A percentile compares a stretch with the other conserved stretches of the same genome.
These are phyloP conservation scores for Suillus weaverae DNA, from an alignment of 768 basidiomycete species.

Conservation along the genomic window DNA sequence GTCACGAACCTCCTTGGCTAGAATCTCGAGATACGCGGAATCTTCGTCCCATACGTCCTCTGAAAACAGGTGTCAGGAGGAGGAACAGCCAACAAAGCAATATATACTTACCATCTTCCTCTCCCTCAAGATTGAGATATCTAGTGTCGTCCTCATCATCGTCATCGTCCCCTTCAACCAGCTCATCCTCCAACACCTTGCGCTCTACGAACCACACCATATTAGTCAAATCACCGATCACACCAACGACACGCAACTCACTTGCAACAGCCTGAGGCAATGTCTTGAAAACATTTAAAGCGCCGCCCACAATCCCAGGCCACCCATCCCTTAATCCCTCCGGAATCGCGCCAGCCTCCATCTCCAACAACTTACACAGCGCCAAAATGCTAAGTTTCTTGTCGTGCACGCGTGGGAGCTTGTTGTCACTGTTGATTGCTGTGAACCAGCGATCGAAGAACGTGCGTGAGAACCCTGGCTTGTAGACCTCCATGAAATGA, in stretches of 20 bases:
- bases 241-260: constrained; percentile 32
- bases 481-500: constrained; percentile 65
- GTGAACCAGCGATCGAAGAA: constrained; percentile 89
- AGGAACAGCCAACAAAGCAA: background rate
- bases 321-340: constrained; percentile 65
- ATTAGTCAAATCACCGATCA: background rate
- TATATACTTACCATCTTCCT: constrained; percentile 50
- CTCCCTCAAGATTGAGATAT: constrained; percentile 63
- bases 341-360: constrained; percentile 58
- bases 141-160: constrained; percentile 52
- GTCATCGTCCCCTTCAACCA: constrained; percentile 43
- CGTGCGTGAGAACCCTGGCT: constrained; percentile 58
- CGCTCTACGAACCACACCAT: constrained; percentile 41
- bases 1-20: constrained; percentile 70
- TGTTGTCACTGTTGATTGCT: constrained; percentile 56
- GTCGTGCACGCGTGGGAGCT: constrained; percentile 84
- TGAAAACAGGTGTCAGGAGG: constrained; percentile 21
- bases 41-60: constrained; percentile 93
- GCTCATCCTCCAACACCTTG: constrained; percentile 57
- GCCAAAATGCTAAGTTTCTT: constrained; percentile 82
- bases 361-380: constrained; percentile 73
- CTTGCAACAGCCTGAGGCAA: constrained; percentile 76
- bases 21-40: constrained; percentile 83
- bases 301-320: constrained; percentile 70
- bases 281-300: constrained; percentile 72